phyloP scores from a whole-genome alignment of 306 rosid species.

The Medicago arabica region DNA sequence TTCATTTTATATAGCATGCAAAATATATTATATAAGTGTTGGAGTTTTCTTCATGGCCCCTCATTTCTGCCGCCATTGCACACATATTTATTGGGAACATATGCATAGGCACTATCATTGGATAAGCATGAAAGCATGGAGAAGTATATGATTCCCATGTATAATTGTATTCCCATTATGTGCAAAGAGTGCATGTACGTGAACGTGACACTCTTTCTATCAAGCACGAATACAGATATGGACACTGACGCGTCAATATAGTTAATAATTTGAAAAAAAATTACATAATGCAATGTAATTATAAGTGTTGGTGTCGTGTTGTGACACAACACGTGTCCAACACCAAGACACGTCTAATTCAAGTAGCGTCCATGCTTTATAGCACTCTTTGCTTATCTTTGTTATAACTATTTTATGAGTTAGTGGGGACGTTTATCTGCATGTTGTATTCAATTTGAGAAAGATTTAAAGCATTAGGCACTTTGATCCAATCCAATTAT shows the following conservation, averaged over 20 bases:
- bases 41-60: too few species aligned
- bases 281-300: too few species aligned
- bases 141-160: conserved; percentile 52
- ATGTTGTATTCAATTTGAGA: conserved; percentile 31
- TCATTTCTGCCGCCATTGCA: not conserved
- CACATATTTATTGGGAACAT: conserved; percentile 5
- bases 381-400: conserved; percentile 10
- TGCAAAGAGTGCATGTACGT: conserved; percentile 43
- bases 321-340: too few species aligned
- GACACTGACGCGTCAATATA: too few species aligned
- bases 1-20: too few species aligned
- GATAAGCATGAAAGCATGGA: conserved; percentile 5
- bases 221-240: too few species aligned
- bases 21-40: too few species aligned
- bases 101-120: conserved; percentile 27
- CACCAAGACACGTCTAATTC: too few species aligned
- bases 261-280: too few species aligned
- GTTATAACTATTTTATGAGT: conserved; percentile 17
- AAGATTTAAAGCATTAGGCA: conserved; percentile 20
- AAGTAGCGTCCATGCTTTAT: too few species aligned
- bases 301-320: too few species aligned
- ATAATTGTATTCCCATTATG: conserved; percentile 32
- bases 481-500: conserved; percentile 22
- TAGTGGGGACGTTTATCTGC: conserved; percentile 44
- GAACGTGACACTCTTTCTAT: conserved; percentile 16